Percentiles rank a stretch among this genome's conserved stretches.
Evolutionary conservation across 768 basidiomycete genomes (phyloP).

Genomic region (Russula sp.): DNA sequence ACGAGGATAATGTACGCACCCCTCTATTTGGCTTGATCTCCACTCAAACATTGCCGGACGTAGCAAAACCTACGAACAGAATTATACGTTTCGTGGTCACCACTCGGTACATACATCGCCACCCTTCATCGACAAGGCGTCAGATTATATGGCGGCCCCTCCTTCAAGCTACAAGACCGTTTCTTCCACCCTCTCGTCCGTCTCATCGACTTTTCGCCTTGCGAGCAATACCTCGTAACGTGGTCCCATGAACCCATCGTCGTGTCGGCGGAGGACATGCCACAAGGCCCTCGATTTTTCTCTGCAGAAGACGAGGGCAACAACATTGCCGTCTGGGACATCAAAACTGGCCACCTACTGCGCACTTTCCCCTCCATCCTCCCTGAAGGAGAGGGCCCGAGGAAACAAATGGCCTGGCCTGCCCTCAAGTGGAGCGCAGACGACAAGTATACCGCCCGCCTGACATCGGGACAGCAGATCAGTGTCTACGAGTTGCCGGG

Average conservation of each 20-base stretch:
- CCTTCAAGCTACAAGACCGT: conserved; percentile 83
- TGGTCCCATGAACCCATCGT: conserved; percentile 95
- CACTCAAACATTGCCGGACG: conserved; percentile 39
- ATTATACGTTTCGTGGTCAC: conserved; percentile 96
- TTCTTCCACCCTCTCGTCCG: conserved; percentile 96
- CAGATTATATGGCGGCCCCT: conserved; percentile 90
- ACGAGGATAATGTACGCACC: conserved; percentile 64
- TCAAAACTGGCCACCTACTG: conserved; percentile 87
- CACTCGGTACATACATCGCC: conserved; percentile 89
- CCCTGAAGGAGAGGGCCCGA: conserved; percentile 57
- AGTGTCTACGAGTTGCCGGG: conserved; percentile 93
- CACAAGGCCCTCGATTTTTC: conserved; percentile 81
- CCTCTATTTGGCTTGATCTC: neutral
- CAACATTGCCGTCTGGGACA: conserved; percentile 97
- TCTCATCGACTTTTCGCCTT: conserved; percentile 95
- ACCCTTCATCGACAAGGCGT: conserved; percentile 95
- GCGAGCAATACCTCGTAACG: conserved; percentile 94
- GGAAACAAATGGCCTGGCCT: conserved; percentile 93
- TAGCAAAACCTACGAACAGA: conserved; percentile 77
- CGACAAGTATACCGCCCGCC: conserved; percentile 89
- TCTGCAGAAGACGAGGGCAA: conserved; percentile 95
- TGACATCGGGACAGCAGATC: conserved; percentile 89
- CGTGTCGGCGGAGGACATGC: conserved; percentile 74
- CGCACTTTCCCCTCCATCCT: conserved; percentile 81
- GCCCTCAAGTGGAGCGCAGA: conserved; percentile 96